Base-by-base conservation (phyloP, 305 asterid genomes). In the Rubia tinctorum region DNA sequence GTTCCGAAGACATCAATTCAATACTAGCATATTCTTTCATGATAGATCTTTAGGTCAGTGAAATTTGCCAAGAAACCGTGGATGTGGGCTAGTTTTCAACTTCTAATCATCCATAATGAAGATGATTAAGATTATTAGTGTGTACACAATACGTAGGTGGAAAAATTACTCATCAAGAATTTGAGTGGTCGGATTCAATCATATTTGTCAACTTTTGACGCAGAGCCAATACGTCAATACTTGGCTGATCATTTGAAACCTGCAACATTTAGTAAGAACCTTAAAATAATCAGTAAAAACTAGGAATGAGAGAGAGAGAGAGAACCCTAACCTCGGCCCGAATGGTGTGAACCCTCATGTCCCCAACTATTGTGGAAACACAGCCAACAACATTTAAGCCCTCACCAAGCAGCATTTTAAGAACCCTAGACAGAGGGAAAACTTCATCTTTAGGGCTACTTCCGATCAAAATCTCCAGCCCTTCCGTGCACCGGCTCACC, bases 391-490 rank as follows among this genome's bases (percentile, higher is more conserved):
- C 82, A 66, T 72, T 71, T 8, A 81, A 56, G 17, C 83, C 82
- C 65, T 66, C 37, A 7, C 68, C 47, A 9, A 74, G 44, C 60
- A 81, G 64, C 42, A 66, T 61, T 30, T 62, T 51, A 8, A 83
- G 74, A 71, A 81, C 77, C 67, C 70, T 72, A 0, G 87, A 83
- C 18, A 83, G 61, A 22, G 80, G 81, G 34, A 80, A 76, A 7
- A 13, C 55, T 61, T 59, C 73, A 8, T 61, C 78, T 59, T 65
- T 74, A 0, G 34, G 65, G 30, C 68, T 66, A 34, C 51, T 55
- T 67, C 76, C 30, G 68, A 81, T 81, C 80, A 83, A 25, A 67
- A 83, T 75, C 80, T 83, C 87, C 53, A 81, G 80, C 70, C 85
- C 82, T 76, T 72, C 82, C 42, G 44, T 18, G 56, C 77, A 78